Evolutionary conservation across 176 grass and related monocot genomes (phyloP), one percentile per base, ranked within the genome.

Genomic region (Avena sativa): DNA sequence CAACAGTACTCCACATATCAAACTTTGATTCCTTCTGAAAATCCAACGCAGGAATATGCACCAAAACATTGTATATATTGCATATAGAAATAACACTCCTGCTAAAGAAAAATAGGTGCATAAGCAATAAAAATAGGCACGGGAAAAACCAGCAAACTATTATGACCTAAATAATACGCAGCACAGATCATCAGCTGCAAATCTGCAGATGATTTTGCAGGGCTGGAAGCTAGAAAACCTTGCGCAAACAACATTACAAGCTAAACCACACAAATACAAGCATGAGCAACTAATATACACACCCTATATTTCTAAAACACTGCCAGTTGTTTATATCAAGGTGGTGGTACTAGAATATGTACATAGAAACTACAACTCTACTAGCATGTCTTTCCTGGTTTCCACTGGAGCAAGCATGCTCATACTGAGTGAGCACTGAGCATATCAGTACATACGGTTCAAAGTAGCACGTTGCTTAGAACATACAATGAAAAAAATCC

Each of bases 1-100:
- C 96, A 40, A 84, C 81, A 80, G 85, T 57, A 82, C 90, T 94
- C 93, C 90, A 98, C 88, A 94, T 94, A 71, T 93, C 85, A 81
- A 87, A 92, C 52, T 62, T 59, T 87, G 80, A 75, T 87, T 96
- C 96, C 66, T 90, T 87, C 55, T 92, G 78, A 64, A 88, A 65
- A 71, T 94, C 90, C 85, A 92, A 71, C 9, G 74, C 55, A 83
- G 93, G 93, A 71, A 92, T 67, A 86, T 82, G 79, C 8, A 23
- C 91, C 79, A 98, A 92, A 65, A 92, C 61, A 49, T 86, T 86
- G 84, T 96, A 90, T 65, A 92, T 85, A 63, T 94, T 95, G 75
- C 32, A 71, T 78, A 94, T 85, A 87, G n/a, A 74, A 70, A 84
- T 75, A 36, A 84, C 87, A 17, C 53, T 25, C 80, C 90, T 98